Evolutionary conservation across 305 asterid species (phyloP).

Genomic region (Solanum hybrid): DNA sequence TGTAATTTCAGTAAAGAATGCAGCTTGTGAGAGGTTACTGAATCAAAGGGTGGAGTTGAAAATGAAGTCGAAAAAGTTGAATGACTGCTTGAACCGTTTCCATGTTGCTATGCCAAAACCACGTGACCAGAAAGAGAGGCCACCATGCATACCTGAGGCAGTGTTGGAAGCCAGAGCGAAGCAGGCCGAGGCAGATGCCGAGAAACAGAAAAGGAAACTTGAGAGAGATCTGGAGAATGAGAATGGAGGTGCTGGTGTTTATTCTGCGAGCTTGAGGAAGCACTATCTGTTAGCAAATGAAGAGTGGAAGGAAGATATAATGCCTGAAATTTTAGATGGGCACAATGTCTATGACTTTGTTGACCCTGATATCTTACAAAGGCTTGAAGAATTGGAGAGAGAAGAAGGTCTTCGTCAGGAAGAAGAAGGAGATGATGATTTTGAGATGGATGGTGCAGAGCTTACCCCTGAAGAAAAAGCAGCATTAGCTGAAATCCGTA

Average conservation of each 20-base stretch:
- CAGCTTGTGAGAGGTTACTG: conserved; percentile 85
- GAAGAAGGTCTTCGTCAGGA: conserved; percentile 76
- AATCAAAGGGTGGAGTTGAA: conserved; percentile 83
- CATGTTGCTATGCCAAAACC: conserved; percentile 89
- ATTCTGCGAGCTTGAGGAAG: conserved; percentile 91
- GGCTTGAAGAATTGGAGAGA: conserved; percentile 85
- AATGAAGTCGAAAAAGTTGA: conserved; percentile 80
- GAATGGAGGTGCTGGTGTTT: conserved; percentile 98
- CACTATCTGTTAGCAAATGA: conserved; percentile 62
- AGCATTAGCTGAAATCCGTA: conserved; percentile 57
- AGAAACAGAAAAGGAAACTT: conserved; percentile 58
- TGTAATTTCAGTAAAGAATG: conserved; percentile 73
- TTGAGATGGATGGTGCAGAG: conserved; percentile 82
- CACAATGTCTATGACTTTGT: conserved; percentile 91
- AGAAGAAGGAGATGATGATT: conserved; percentile 50
- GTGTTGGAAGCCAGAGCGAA: conserved; percentile 72
- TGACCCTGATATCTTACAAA: conserved; percentile 74
- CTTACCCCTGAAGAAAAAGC: conserved; percentile 66
- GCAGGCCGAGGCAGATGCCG: conserved; percentile 43
- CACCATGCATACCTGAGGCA: conserved; percentile 64
- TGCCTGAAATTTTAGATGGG: conserved; percentile 86
- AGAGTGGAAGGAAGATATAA: conserved; percentile 80
- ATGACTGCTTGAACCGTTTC: conserved; percentile 79
- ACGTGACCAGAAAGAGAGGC: conserved; percentile 86
- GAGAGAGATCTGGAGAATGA: conserved; percentile 87